Base-by-base conservation (phyloP, 331 rosid species). In the Pyrus hybrid region DNA sequence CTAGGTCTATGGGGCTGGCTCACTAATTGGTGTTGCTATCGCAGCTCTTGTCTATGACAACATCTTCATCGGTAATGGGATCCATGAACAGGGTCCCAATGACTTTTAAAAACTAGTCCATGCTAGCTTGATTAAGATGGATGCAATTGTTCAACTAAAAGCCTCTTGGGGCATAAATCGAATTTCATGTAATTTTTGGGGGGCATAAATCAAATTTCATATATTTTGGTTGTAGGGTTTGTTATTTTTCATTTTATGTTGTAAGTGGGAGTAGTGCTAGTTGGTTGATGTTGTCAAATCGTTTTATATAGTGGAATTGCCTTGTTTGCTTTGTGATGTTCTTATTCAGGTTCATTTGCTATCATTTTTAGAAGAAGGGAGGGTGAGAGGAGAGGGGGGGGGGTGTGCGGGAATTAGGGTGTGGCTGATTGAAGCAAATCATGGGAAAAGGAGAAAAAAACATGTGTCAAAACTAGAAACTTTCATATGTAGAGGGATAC, bases 1-100 rank as follows among this genome's bases (percentile, higher is more conserved):
- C 58, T 92, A 92, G 96, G 85, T 92, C 68, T 92, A 90, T 41
- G 87, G 97, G 92, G 70, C 74, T 2, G 91, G 97, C 16, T 91
- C 97, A n/a, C 71, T 88, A 53, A 60, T 78, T 30, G 93, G 92
- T 41, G 87, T 90, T 2, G 80, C 86, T 43, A 70, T 82, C 70
- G 91, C 93, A 7, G 93, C 91, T 49, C 73, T 92, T 79, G 83
- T 92, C 25, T 90, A 92, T 75, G 92, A 92, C 80, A 90, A 75
- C 58, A 81, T 92, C 83, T 90, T 88, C 2, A 90, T 92, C 60
- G 80, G 84, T 23, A 78, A 81, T 29, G 68, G 72, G 64, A 65
- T 16, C 45, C 96, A 87, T 56, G 81, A 88, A 71, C 86, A 37
- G 13, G 4, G 13, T 9, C 88, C 37, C 14, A 83, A 65, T 73